Percentiles rank a stretch among this genome's conserved stretches.
phyloP scores from a whole-genome alignment of 192 early-diverging fungal species.

The Rhizophagus sp. region DNA sequence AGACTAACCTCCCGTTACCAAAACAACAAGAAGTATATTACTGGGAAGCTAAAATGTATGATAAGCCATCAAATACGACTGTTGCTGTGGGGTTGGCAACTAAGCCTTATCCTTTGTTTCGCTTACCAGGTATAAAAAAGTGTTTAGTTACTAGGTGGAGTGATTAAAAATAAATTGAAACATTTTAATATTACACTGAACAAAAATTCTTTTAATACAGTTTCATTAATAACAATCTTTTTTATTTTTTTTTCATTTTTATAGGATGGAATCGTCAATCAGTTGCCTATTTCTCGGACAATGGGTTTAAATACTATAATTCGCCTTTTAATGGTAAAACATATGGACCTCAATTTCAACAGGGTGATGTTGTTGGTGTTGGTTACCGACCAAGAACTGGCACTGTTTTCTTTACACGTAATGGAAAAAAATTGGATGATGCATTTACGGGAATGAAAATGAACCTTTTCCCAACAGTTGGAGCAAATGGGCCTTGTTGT shows the following conservation, averaged over 20 bases:
- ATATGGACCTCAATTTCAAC: slow-evolving; percentile 65
- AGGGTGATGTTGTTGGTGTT: slow-evolving; percentile 76
- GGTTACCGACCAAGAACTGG: slow-evolving; percentile 78
- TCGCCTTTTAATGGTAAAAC: slow-evolving; percentile 63
- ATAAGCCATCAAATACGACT: slow-evolving; percentile 66
- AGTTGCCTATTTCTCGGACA: slow-evolving; percentile 68
- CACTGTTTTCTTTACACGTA: slow-evolving; percentile 74
- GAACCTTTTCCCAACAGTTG: slow-evolving; percentile 69
- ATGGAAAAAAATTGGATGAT: slow-evolving; percentile 70
- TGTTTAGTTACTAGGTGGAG: neutral
- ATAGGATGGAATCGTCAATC: slow-evolving; percentile 78
- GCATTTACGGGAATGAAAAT: slow-evolving; percentile 69
- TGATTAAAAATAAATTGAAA: neutral
- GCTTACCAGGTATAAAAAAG: slow-evolving; percentile 53
- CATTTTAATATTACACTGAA: neutral
- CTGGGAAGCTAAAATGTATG: slow-evolving; percentile 80
- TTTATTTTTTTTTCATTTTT: slow-evolving; percentile 6
- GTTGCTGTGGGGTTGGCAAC: slow-evolving; percentile 73
- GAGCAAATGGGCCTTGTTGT: slow-evolving; percentile 57
- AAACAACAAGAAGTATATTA: slow-evolving; percentile 81
- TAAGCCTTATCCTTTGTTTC: slow-evolving; percentile 73
- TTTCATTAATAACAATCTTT: neutral
- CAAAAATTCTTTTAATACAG: no score
- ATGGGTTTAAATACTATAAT: slow-evolving; percentile 67
- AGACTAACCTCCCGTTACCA: slow-evolving; percentile 79